Conservation (phyloP, 2,329 filamentous ascomycete species). For the Spiromastix sp. region DNA sequence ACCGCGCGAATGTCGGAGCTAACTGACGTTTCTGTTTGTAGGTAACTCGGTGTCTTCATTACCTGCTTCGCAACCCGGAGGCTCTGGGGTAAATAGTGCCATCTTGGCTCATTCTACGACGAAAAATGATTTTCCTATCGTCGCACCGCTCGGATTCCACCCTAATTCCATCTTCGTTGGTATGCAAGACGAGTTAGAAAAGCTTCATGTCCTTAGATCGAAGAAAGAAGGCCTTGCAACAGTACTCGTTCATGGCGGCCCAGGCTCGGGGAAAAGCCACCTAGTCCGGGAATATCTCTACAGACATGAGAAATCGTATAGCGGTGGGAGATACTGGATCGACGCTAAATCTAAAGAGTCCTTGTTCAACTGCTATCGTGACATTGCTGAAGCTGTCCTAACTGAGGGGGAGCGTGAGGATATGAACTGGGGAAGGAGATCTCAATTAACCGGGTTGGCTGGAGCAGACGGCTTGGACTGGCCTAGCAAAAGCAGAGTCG, state of each 20-base stretch:
- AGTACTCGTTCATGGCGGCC: conserved; percentile 53
- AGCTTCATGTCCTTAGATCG: conserved; percentile 47
- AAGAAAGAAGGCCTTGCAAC: conserved; percentile 50
- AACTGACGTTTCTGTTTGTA: too few species aligned
- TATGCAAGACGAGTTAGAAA: conserved; percentile 46
- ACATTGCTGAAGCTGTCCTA: conserved; percentile 51
- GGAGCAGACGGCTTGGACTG: conserved; percentile 27
- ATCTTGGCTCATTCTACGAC: too few species aligned
- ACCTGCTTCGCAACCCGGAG: too few species aligned
- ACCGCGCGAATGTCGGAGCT: too few species aligned
- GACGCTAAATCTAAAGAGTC: conserved; percentile 51
- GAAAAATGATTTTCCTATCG: conserved; percentile 30
- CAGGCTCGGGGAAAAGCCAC: conserved; percentile 60
- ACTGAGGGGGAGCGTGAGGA: conserved; percentile 34
- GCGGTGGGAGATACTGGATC: conserved; percentile 61
- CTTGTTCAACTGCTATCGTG: conserved; percentile 53
- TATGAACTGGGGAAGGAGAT: conserved; percentile 21
- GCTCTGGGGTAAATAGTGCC: too few species aligned
- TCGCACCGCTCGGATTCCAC: conserved; percentile 47
- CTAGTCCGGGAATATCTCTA: conserved; percentile 59
- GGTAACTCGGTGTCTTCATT: too few species aligned
- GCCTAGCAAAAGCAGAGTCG: conserved; percentile 38
- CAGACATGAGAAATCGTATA: conserved; percentile 47
- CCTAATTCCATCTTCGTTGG: conserved; percentile 55
- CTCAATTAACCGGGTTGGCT: conserved; percentile 36